phyloP scores from a whole-genome alignment of 495 filamentous ascomycete species.

The Filosporella fistucella region DNA sequence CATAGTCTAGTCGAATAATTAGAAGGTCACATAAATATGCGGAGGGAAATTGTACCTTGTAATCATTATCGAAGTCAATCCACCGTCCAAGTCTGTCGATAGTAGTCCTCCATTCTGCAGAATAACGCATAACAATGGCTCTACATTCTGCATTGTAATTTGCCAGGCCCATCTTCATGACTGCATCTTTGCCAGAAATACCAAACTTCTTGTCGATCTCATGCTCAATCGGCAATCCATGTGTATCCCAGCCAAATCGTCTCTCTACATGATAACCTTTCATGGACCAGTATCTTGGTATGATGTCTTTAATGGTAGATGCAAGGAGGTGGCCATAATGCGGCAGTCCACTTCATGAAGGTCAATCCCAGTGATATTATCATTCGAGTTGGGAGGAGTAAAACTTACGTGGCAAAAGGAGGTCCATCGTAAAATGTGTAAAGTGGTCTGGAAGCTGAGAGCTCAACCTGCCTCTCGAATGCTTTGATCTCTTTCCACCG shows the following conservation, averaged over 20 bases:
- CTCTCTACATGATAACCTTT: conserved; percentile 84
- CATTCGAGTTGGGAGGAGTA: conserved; percentile 44
- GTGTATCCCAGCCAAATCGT: conserved; percentile 78
- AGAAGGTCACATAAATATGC: background rate
- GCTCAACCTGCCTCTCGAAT: conserved; percentile 63
- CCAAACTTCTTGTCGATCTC: conserved; percentile 98
- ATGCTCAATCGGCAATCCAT: conserved; percentile 93
- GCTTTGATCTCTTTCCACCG: conserved; percentile 88
- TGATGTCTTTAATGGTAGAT: conserved; percentile 96
- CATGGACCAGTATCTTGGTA: conserved; percentile 97
- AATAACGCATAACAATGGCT: conserved; percentile 91
- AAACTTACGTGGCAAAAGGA: conserved; percentile 39
- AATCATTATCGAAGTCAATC: conserved; percentile 98
- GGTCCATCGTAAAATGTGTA: conserved; percentile 84
- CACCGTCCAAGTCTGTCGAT: conserved; percentile 90
- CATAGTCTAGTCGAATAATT: conserved; percentile 62
- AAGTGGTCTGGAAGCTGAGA: conserved; percentile 60
- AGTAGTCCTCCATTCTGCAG: conserved; percentile 83
- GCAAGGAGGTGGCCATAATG: conserved; percentile 96
- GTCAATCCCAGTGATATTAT: background rate
- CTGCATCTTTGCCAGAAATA: conserved; percentile 83
- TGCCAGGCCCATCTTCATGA: conserved; percentile 79
- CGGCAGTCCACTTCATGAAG: conserved; percentile 59
- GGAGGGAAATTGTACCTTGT: conserved; percentile 58
- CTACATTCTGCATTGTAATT: conserved; percentile 92